These are phyloP conservation scores for Calonectria hongkongensis DNA, from an alignment of 2,329 filamentous ascomycete species.

Conservation along the genomic window DNA sequence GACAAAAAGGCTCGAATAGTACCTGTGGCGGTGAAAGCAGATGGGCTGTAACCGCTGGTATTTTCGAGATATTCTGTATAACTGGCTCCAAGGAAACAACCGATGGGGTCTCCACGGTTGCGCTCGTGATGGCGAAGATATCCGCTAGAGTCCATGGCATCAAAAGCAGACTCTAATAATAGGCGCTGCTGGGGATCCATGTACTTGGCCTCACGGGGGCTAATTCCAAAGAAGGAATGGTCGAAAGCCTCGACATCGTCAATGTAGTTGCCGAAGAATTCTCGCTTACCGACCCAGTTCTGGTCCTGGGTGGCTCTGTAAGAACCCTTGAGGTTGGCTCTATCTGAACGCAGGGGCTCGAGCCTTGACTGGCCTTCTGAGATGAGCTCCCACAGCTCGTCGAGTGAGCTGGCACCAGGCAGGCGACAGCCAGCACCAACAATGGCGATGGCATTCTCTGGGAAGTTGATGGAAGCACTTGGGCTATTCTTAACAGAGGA, in stretches of 20 bases:
- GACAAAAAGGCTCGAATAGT: slow-evolving; percentile 57
- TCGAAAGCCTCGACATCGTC: slow-evolving; percentile 58
- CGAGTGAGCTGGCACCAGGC: slow-evolving; percentile 44
- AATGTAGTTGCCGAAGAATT: slow-evolving; percentile 44
- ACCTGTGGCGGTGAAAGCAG: slow-evolving; percentile 60
- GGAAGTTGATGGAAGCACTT: slow-evolving; percentile 31
- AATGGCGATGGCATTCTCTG: slow-evolving; percentile 47
- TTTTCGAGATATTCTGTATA: slow-evolving; percentile 37
- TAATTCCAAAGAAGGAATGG: slow-evolving; percentile 64
- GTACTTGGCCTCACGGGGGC: slow-evolving; percentile 58
- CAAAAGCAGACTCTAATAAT: slow-evolving; percentile 63
- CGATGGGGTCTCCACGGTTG: slow-evolving; percentile 21
- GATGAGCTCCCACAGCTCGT: slow-evolving; percentile 51
- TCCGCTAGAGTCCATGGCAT: slow-evolving; percentile 59
- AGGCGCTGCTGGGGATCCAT: slow-evolving; percentile 65
- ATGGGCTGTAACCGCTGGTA: slow-evolving; percentile 25
- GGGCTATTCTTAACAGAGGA: neutral
- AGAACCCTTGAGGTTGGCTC: slow-evolving; percentile 39
- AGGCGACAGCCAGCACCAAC: slow-evolving; percentile 50
- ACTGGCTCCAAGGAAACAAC: slow-evolving; percentile 35
- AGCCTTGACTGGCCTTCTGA: slow-evolving; percentile 38
- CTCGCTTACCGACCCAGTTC: slow-evolving; percentile 39
- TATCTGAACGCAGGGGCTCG: slow-evolving; percentile 38
- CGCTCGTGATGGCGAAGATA: slow-evolving; percentile 46
- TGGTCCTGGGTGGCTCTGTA: slow-evolving; percentile 41